Conservation (phyloP, 2,329 filamentous ascomycete genomes). For the Alternaria burnsii region DNA sequence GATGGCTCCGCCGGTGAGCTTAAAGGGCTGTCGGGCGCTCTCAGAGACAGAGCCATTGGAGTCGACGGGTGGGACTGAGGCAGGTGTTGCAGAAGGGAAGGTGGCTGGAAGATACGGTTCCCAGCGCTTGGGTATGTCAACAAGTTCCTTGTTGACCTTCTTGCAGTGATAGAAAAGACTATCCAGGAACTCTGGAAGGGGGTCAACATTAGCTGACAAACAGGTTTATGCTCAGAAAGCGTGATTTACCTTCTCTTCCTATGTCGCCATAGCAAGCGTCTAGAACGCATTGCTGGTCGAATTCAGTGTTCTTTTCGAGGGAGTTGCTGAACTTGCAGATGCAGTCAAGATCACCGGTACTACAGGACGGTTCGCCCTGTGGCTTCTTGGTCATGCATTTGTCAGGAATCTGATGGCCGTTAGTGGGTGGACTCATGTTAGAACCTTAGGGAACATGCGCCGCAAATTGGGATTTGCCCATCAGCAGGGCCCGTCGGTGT, state of each 20-base stretch:
- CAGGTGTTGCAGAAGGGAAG: not conserved
- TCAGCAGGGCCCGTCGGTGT: not conserved
- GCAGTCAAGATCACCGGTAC: slow-evolving; percentile 18
- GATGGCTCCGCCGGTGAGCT: not conserved
- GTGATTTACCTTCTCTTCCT: slow-evolving; percentile 14
- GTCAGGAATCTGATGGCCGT: slow-evolving; percentile 12
- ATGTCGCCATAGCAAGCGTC: slow-evolving; percentile 21
- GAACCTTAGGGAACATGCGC: not conserved
- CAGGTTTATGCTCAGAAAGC: not conserved
- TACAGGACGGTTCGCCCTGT: slow-evolving; percentile 12
- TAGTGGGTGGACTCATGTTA: not conserved
- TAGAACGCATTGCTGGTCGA: slow-evolving; percentile 23
- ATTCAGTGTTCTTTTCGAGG: slow-evolving; percentile 19
- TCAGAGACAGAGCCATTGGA: not conserved
- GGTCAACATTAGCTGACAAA: too few relatives aligned
- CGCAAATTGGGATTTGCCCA: slow-evolving; percentile 18
- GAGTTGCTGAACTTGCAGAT: slow-evolving; percentile 28
- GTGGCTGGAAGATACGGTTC: slow-evolving; percentile 16
- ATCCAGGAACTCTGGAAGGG: slow-evolving; percentile 20
- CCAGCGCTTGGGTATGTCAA: slow-evolving; percentile 22
- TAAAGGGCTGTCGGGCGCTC: not conserved
- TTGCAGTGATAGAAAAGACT: slow-evolving; percentile 21
- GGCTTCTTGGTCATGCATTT: slow-evolving; percentile 17
- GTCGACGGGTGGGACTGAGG: not conserved
- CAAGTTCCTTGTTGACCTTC: slow-evolving; percentile 3